Evolutionary conservation across 225 moss, liverwort and hornwort genomes (phyloP), one percentile per base, ranked within the genome.

Genomic region (Bryoerythrophyllum caledonicum): DNA sequence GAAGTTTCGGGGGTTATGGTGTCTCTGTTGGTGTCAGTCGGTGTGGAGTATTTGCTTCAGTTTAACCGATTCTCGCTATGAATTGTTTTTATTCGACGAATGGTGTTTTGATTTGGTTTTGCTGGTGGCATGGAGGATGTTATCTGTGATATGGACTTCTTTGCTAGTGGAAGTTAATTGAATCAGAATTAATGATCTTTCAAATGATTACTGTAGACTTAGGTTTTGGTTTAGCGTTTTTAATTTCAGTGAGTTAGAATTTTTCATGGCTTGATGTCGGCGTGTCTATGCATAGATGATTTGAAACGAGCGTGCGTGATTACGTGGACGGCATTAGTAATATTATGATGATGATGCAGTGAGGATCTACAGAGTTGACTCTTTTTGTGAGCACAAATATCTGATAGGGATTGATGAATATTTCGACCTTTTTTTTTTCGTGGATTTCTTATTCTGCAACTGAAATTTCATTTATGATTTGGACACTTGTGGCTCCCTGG

Each of bases 171-270:
- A 37, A 24, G 43, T 69, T 8, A 1, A 26, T 68, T 20, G 0
- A 2, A 59, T 21, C 4, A 9, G 24, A 7, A 24, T 19, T 28
- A 7, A 14, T 12, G 25, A n/a, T 23, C 23, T 40, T 26, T 17
- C 11, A 26, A 63, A 27, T 62, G 62, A 53, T 12, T 56, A 51
- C 16, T 8, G 2, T 21, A 43, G n/a, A 1, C 23, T 40, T 26
- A 41, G 71, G n/a, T 40, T 73, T 52, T 73, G 59, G 40, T 32
- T 65, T 78, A 51, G 62, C 32, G 54, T 15, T 34, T 65, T 24
- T 32, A 6, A 32, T 24, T 52, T 27, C 35, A 10, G 23, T 38
- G 27, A 2, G 9, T 48, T 46, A 57, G 8, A 48, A n/a, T 28
- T 21, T 63, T 58, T 6, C 6, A 41, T 57, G 23, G 44, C 23